A percentile compares a stretch with the other conserved stretches of the same genome.
Conservation (phyloP, 331 rosid genomes). For the Ulmus americana region DNA sequence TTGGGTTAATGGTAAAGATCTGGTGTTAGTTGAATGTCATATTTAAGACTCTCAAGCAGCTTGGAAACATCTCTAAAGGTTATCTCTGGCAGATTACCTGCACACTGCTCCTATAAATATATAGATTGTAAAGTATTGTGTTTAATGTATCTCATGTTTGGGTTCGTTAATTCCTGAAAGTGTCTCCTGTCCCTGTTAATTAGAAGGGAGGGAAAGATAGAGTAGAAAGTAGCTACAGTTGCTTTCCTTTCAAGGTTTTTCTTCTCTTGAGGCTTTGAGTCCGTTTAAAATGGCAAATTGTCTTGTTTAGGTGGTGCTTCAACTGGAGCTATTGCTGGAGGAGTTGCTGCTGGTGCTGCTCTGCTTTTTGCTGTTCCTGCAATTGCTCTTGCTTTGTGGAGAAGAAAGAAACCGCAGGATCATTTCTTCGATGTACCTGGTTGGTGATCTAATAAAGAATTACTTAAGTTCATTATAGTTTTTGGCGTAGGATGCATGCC, state of each 20-base stretch:
- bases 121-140: background rate
- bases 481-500: constrained; percentile 4
- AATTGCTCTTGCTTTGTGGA: constrained; percentile 63
- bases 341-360: constrained; percentile 87
- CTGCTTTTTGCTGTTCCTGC: constrained; percentile 69
- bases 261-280: background rate
- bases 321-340: constrained; percentile 82
- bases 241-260: background rate
- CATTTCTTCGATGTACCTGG: constrained; percentile 74
- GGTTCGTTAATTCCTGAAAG: background rate
- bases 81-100: too few relatives aligned
- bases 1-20: too few relatives aligned
- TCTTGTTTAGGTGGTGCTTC: constrained; percentile 39
- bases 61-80: too few relatives aligned
- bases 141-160: background rate
- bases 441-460: constrained; percentile 32
- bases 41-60: too few relatives aligned
- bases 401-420: constrained; percentile 49
- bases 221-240: background rate
- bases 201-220: background rate
- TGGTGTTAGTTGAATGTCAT: too few relatives aligned
- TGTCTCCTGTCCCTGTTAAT: background rate
- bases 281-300: background rate
- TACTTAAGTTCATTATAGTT: constrained; percentile 4
- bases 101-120: too few relatives aligned